Conservation (phyloP, 2,329 filamentous ascomycete genomes). For the Basipetospora chlamydospora region DNA sequence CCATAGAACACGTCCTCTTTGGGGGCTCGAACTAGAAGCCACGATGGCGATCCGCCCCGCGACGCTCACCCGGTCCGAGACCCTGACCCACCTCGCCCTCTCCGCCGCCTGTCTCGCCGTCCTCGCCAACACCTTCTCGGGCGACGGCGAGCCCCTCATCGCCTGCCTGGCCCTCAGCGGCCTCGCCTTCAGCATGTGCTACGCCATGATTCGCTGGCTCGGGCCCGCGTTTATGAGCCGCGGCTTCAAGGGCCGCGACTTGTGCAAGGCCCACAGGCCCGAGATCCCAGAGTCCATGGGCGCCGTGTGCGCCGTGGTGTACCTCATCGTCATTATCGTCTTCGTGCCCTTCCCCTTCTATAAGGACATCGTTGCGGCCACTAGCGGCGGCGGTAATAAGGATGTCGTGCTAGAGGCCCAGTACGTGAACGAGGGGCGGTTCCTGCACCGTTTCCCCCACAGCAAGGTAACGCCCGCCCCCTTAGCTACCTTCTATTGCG, state of each 20-base stretch:
- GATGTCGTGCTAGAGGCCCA: slow-evolving; percentile 66
- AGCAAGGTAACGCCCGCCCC: slow-evolving; percentile 52
- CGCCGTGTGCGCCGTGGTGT: slow-evolving; percentile 81
- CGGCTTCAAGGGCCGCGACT: slow-evolving; percentile 78
- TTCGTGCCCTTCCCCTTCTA: slow-evolving; percentile 98
- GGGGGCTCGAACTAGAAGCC: too few species aligned
- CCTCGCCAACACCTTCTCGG: slow-evolving; percentile 66
- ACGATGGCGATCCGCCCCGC: slow-evolving; percentile 10
- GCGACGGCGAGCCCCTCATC: slow-evolving; percentile 76
- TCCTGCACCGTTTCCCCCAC: slow-evolving; percentile 85
- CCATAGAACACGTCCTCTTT: too few species aligned
- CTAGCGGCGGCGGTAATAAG: slow-evolving; percentile 81
- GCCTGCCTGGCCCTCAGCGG: slow-evolving; percentile 79
- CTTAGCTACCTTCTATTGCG: too few species aligned
- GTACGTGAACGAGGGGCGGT: slow-evolving; percentile 65
- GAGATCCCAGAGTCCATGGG: slow-evolving; percentile 96
- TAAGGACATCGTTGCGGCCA: slow-evolving; percentile 92
- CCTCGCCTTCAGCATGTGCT: slow-evolving; percentile 68
- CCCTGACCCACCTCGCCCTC: slow-evolving; percentile 44
- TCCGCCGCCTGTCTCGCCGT: slow-evolving; percentile 56
- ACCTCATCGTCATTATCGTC: slow-evolving; percentile 72
- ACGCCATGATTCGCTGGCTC: slow-evolving; percentile 84
- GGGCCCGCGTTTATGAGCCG: slow-evolving; percentile 78
- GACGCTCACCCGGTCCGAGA: slow-evolving; percentile 36
- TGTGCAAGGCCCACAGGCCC: slow-evolving; percentile 54